A percentile compares a stretch with the other conserved stretches of the same genome.
phyloP scores from a whole-genome alignment of 2,329 filamentous ascomycete species.

The Botrytis tulipae region DNA sequence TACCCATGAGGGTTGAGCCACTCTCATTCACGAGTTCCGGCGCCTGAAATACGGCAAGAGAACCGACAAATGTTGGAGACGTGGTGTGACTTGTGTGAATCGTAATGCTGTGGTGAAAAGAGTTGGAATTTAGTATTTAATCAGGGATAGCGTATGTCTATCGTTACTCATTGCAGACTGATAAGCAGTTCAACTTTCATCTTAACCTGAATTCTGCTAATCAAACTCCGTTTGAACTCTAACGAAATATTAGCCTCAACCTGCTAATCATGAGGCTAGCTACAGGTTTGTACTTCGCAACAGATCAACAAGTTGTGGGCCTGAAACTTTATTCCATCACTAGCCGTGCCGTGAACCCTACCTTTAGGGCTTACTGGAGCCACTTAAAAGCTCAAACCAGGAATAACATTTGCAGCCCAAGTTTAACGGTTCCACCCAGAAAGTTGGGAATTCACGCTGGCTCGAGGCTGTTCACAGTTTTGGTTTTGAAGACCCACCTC shows the following conservation, averaged over 20 bases:
- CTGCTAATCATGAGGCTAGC: not conserved
- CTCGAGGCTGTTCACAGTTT: not conserved
- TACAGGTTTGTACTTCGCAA: too few relatives aligned
- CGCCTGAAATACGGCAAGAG: not conserved
- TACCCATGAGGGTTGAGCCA: not conserved
- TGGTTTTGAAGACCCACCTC: not conserved
- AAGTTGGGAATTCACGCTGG: not conserved
- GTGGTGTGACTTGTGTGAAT: not conserved
- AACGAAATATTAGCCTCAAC: not conserved
- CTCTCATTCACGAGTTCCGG: not conserved
- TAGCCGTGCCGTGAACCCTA: not conserved
- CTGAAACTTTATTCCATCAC: too few relatives aligned
- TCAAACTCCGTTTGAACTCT: not conserved
- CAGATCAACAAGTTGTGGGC: too few relatives aligned
- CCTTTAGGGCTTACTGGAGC: not conserved
- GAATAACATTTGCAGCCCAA: not conserved
- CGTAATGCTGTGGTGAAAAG: not conserved
- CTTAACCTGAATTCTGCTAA: not conserved
- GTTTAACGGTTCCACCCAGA: not conserved
- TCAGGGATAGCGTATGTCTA: not conserved
- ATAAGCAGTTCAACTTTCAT: accelerated
- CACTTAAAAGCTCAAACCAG: not conserved
- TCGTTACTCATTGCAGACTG: not conserved
- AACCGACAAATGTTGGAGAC: not conserved
- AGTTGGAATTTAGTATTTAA: not conserved